Percentiles rank a stretch among this genome's conserved stretches.
Evolutionary conservation across 805 yeast genomes (phyloP).

Genomic region (Cephaloascus albidus): DNA sequence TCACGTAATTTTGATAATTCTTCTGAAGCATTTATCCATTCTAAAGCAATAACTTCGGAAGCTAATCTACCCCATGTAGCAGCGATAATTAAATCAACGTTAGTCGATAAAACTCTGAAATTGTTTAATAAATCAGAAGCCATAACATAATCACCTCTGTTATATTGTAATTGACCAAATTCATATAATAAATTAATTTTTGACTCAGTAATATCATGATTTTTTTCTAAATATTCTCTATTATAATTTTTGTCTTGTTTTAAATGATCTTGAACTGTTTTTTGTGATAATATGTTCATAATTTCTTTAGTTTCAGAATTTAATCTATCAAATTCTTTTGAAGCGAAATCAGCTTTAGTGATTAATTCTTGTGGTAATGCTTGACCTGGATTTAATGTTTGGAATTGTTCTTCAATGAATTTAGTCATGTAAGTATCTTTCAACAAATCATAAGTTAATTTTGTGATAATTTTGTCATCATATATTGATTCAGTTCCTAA

Average conservation of each 20-base stretch:
- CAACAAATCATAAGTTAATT: constrained; percentile 41
- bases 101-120: constrained; percentile 45
- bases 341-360: constrained; percentile 28
- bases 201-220: constrained; percentile 36
- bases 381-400: constrained; percentile 26
- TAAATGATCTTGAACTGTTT: constrained; percentile 42
- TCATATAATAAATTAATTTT: constrained; percentile 43
- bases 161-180: constrained; percentile 54
- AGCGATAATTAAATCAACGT: constrained; percentile 37
- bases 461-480: constrained; percentile 32
- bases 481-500: constrained; percentile 31
- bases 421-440: constrained; percentile 50
- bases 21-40: constrained; percentile 43
- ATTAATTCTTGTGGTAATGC: constrained; percentile 30
- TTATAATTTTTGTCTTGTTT: constrained; percentile 49
- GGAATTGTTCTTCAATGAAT: constrained; percentile 36
- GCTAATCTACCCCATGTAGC: constrained; percentile 70
- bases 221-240: constrained; percentile 32
- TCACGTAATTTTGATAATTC: constrained; percentile 49
- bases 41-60: constrained; percentile 42
- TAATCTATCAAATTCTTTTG: constrained; percentile 23
- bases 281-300: constrained; percentile 32
- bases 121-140: constrained; percentile 51
- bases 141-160: constrained; percentile 52
- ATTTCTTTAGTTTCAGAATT: constrained; percentile 35